Evolutionary conservation across 1,284 basidiomycete species (phyloP).

Genomic region (Bondarzewia mesenterica): DNA sequence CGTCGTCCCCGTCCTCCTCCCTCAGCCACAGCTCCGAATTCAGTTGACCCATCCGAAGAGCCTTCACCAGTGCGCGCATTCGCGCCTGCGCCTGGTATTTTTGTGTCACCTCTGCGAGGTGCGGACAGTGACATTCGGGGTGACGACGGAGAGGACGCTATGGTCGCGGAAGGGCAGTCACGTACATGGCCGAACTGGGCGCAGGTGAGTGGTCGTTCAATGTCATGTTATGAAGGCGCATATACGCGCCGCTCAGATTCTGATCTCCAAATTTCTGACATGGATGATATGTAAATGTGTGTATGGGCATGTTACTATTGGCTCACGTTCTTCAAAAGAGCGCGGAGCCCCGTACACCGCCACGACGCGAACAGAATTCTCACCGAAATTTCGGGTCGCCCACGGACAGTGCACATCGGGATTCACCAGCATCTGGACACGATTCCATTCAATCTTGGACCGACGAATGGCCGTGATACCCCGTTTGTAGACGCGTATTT

Average conservation of each 20-base stretch:
- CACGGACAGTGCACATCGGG: neutral
- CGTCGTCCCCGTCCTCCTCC: neutral
- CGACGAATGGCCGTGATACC: neutral
- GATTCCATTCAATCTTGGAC: neutral
- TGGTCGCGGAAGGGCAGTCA: neutral
- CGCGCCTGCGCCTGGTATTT: constrained; percentile 35
- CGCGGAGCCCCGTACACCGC: too few species aligned
- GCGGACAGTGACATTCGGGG: too few species aligned
- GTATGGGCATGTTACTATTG: too few species aligned
- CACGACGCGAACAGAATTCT: neutral
- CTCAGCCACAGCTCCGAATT: neutral
- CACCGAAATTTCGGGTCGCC: neutral
- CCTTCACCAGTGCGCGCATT: constrained; percentile 17
- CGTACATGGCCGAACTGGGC: neutral
- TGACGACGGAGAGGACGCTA: neutral
- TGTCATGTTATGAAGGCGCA: too few species aligned
- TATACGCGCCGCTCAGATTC: too few species aligned
- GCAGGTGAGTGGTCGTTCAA: too few species aligned
- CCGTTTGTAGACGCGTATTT: neutral
- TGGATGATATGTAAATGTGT: too few species aligned
- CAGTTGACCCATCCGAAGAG: neutral
- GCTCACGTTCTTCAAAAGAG: too few species aligned
- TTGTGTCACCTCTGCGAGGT: constrained; percentile 37
- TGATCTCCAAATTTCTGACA: too few species aligned
- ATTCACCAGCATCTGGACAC: neutral